Evolutionary conservation across 306 rosid species (phyloP), one percentile per base, ranked within the genome.

Genomic region (Glycine soja): DNA sequence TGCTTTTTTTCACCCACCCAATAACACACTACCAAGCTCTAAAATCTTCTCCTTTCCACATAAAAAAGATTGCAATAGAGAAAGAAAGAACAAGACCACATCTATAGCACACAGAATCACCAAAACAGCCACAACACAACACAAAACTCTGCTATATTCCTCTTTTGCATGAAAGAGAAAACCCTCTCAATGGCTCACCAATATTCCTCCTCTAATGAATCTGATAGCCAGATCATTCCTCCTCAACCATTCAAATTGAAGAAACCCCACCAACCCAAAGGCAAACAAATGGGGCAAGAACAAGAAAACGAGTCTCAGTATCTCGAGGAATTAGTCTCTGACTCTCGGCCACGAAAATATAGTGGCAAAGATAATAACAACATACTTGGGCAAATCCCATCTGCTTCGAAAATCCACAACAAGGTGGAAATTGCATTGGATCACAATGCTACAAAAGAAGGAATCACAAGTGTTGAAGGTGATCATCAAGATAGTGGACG

Each of bases 401-500:
- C 80, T 14, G 59, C 75, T 50, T 71, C 74, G 3, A 67, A 78
- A 76, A 9, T 51, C 34, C 50, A 46, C 50, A 71, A 24, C 6
- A 52, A 70, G 9, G 57, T 80, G 56, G 79, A 56, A n/a, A 52
- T 10, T 24, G 79, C 56, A 71, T 4, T 70, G 78, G 52, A 42
- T 42, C 7, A 42, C 58, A 80, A 64, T 2, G 50, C 9, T 65
- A 80, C 0, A 4, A 54, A 9, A 10, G 53, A 74, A 53, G 76
- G 30, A 45, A 34, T 4, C 0, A 34, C 4, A 3, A 46, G 24
- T 16, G 65, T 16, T 32, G 63, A 34, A 18, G 77, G 50, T 8
- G 97, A 85, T 3, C 40, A 36, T 36, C 40, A 36, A 46, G 90
- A 82, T 3, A 80, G 83, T 70, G 97, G 89, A 47, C 83, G 95